These are phyloP conservation scores for Hymenoscyphus occultus DNA, from an alignment of 2,329 filamentous ascomycete species.

Conservation along the genomic window DNA sequence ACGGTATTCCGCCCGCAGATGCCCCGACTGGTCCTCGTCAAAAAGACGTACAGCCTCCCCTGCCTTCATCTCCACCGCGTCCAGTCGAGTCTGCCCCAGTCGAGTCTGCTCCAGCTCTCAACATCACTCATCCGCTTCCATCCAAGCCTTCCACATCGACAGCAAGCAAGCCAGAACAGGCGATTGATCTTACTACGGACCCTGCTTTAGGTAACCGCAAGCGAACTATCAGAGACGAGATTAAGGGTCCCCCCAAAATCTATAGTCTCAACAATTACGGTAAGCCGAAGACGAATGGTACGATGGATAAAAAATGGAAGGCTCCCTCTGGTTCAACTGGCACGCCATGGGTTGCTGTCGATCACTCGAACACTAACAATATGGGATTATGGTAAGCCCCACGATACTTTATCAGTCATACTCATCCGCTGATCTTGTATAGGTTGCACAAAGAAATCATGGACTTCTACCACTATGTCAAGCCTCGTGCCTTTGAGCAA, in stretches of 20 bases:
- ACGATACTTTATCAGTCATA: constrained; percentile 8
- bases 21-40: constrained; percentile 15
- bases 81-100: neutral
- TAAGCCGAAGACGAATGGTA: constrained; percentile 23
- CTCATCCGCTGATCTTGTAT: constrained; percentile 22
- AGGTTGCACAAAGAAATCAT: constrained; percentile 87
- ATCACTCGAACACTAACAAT: constrained; percentile 52
- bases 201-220: constrained; percentile 64
- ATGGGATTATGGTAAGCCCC: constrained; percentile 56
- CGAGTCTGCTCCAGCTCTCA: neutral
- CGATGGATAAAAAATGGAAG: constrained; percentile 44
- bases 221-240: constrained; percentile 67
- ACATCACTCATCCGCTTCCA: neutral
- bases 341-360: constrained; percentile 61
- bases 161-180: constrained; percentile 12
- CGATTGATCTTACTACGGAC: constrained; percentile 36
- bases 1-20: constrained; percentile 7
- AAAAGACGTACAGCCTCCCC: neutral
- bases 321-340: constrained; percentile 37
- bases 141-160: constrained; percentile 9
- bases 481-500: constrained; percentile 74
- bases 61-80: neutral
- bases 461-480: constrained; percentile 84
- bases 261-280: constrained; percentile 25
- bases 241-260: constrained; percentile 40